Base-by-base conservation (phyloP, 352 stramenopile genomes). In the Phytophthora aleatoria region DNA sequence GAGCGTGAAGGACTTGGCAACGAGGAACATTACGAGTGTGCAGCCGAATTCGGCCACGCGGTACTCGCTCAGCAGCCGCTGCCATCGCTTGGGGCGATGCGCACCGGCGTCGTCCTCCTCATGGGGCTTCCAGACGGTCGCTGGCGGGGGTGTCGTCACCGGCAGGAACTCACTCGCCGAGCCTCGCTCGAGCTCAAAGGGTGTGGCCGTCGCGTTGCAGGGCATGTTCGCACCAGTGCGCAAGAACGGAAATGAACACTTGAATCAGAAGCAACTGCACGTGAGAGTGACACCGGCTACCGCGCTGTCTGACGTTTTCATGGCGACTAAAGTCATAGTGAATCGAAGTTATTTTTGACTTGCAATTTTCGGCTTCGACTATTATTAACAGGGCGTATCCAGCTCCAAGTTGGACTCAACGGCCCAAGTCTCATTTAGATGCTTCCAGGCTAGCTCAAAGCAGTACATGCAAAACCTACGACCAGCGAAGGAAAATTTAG, bases 1-100 rank as follows among this genome's bases (percentile, higher is more conserved):
- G 4, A 71, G 26, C 13, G 57, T 65, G 47, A 77, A 68, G 13
- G 43, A 56, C 56, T 69, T 69, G 24, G 60, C 63, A 2, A 74
- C 55, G 12, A 74, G 26, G 43, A 57, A 71, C 53, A 76, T 67
- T 31, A 65, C 45, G 26, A 64, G 31, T n/a, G 71, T 71, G 48
- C 45, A 51, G 42, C 55, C 62, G 39, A 73, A 79, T 39, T 79
- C 71, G 6, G 63, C 53, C 31, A 76, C 67, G 12, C 67, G 62
- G 38, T 74, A 70, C 26, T 68, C 41, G 26, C 54, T 35, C 28
- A 79, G 28, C 16, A 71, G 13, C 13, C 56, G 57, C 50, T 66
- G 52, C 55, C 60, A 61, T 39, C 50, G 51, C 44, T 56, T 53
- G 2, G 54, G 68, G 5, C 43, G 54, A 7, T 54, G 50, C 27